Evolutionary conservation across 768 basidiomycete genomes (phyloP), one percentile per base, ranked within the genome.

Genomic region (Strobilomyces dryophilus): DNA sequence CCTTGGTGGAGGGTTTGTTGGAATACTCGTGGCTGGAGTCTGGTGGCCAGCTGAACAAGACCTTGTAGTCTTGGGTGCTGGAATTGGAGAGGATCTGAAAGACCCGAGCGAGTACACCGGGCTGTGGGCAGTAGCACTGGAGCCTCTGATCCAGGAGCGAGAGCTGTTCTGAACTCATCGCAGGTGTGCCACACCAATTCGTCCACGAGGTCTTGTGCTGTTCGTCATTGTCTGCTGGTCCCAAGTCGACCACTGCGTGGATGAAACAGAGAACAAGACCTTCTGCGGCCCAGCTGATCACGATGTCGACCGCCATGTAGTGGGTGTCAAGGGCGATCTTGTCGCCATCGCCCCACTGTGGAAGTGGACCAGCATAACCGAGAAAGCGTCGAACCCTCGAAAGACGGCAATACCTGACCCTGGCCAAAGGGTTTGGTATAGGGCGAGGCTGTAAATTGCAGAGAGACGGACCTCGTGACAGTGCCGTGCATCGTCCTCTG

Each of bases 201-300:
- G 89, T 79, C 91, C 90, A 93, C 31, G 76, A 71, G 1, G 87
- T 84, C 71, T 87, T 91, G 69, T 79, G 69, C 37, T 71, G 69
- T 67, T 90, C 87, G 68, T 91, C 85, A 61, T 90, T 89, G 75
- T 92, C 88, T 10, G 71, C 72, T 47, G 79, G 76, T 14, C 69
- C 77, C 53, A 89, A 77, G 76, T 92, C 89, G 54, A 82, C 81
- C 31, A 83, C 82, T 39, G 91, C 90, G 62, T 94, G 91, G 45
- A 92, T 81, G 74, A 94, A 94, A 69, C 91, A 92, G 32, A 94
- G 76, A 54, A 92, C 88, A 65, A 94, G 81, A 53, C 84, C 87
- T 55, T 92, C 87, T 15, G 89, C 88, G 46, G 89, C 90, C 82
- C 85, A 89, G 70, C 92, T 94, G 65, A 92, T 87, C 62, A 92